phyloP scores from a whole-genome alignment of 805 yeast species.

The Myxozyma neotropica region DNA sequence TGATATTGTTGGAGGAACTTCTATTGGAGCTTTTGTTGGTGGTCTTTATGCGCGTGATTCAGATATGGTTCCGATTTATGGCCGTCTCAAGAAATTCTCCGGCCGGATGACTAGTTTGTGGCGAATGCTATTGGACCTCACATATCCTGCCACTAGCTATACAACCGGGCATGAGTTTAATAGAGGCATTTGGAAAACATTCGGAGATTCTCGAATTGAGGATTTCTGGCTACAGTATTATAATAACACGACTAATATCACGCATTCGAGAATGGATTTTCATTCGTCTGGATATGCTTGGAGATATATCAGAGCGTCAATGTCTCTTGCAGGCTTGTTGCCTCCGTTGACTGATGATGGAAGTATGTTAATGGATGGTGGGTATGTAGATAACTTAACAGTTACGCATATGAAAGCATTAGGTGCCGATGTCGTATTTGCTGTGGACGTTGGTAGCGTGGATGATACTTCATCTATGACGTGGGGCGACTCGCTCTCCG shows the following conservation, averaged over 20 bases:
- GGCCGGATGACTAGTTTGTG: slow-evolving; percentile 80
- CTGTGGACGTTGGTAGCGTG: slow-evolving; percentile 93
- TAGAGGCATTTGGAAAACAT: slow-evolving; percentile 95
- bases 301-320: slow-evolving; percentile 93
- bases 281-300: slow-evolving; percentile 92
- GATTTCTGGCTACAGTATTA: slow-evolving; percentile 92
- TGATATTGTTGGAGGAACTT: slow-evolving; percentile 93
- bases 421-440: slow-evolving; percentile 85
- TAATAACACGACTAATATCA: slow-evolving; percentile 91
- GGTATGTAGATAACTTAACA: slow-evolving; percentile 90
- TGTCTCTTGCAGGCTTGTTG: slow-evolving; percentile 91
- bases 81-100: slow-evolving; percentile 83
- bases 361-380: slow-evolving; percentile 92
- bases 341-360: slow-evolving; percentile 91
- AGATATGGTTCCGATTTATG: slow-evolving; percentile 87
- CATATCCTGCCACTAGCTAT: slow-evolving; percentile 92
- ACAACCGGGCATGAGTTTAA: slow-evolving; percentile 97
- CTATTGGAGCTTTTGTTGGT: slow-evolving; percentile 94
- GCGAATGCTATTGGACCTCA: slow-evolving; percentile 81
- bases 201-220: slow-evolving; percentile 89
- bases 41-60: slow-evolving; percentile 93
- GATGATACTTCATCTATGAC: slow-evolving; percentile 89
- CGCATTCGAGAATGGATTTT: slow-evolving; percentile 92
- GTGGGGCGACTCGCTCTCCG: slow-evolving; percentile 86
- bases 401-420: slow-evolving; percentile 82